phyloP scores from a whole-genome alignment of 1,284 basidiomycete species.

The Ganoderma lingzhi region DNA sequence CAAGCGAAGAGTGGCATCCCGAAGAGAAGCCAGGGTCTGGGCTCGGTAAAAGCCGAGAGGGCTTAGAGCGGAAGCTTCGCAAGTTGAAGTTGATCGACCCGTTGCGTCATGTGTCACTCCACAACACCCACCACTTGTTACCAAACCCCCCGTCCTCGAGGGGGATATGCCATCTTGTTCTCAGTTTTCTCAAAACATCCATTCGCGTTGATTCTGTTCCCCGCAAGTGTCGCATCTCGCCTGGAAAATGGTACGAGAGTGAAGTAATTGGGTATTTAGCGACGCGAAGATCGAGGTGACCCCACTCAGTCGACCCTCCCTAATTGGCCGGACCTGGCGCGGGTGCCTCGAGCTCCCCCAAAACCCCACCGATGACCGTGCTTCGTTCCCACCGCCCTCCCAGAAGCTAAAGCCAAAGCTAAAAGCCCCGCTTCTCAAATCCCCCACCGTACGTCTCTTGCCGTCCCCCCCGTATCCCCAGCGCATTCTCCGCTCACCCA shows the following conservation, averaged over 20 bases:
- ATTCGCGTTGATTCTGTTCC: neutral
- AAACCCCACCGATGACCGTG: slow-evolving; percentile 40
- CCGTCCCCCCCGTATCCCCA: slow-evolving; percentile 13
- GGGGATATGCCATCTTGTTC: neutral
- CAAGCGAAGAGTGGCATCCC: neutral
- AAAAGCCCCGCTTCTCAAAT: slow-evolving; percentile 7
- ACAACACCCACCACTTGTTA: neutral
- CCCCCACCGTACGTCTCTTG: slow-evolving; percentile 16
- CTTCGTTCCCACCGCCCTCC: slow-evolving; percentile 34
- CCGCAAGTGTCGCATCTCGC: neutral
- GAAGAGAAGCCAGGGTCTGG: neutral
- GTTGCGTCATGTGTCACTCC: slow-evolving; percentile 11
- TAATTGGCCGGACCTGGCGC: slow-evolving; percentile 24
- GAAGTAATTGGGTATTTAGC: slow-evolving; percentile 20
- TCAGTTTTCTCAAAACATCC: neutral
- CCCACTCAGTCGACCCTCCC: slow-evolving; percentile 23
- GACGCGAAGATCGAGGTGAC: slow-evolving; percentile 28
- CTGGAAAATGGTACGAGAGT: slow-evolving; percentile 30
- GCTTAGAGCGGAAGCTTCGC: neutral
- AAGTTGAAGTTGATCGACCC: slow-evolving; percentile 2
- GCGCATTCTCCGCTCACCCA: neutral
- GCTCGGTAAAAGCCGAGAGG: neutral
- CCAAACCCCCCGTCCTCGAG: neutral
- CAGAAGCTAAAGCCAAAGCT: slow-evolving; percentile 4
- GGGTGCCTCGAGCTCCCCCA: slow-evolving; percentile 35